Conservation (phyloP, 768 basidiomycete species). For the Podaxis sp. region DNA sequence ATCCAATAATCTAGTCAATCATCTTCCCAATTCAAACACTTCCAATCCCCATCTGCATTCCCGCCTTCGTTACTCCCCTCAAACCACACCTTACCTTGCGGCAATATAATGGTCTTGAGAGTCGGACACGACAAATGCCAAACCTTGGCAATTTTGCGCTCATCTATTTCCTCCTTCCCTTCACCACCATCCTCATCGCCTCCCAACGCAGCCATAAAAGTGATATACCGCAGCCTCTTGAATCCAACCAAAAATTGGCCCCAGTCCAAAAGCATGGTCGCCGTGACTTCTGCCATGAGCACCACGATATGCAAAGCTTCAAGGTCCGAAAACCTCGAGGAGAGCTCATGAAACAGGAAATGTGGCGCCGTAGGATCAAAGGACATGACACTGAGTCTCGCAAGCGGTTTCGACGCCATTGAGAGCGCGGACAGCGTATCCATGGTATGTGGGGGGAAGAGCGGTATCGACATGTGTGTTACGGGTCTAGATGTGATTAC, state of each 20-base stretch:
- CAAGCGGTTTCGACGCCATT: slow-evolving; percentile 33
- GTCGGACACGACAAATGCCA: slow-evolving; percentile 61
- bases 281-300: slow-evolving; percentile 42
- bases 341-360: slow-evolving; percentile 43
- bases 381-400: slow-evolving; percentile 53
- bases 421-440: slow-evolving; percentile 40
- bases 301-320: slow-evolving; percentile 62
- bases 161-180: slow-evolving; percentile 28
- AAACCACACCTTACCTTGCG: slow-evolving; percentile 62
- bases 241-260: slow-evolving; percentile 37
- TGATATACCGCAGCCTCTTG: slow-evolving; percentile 37
- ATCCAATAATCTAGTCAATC: background rate
- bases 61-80: slow-evolving; percentile 18
- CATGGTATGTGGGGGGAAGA: slow-evolving; percentile 37
- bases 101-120: slow-evolving; percentile 59
- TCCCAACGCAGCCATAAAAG: slow-evolving; percentile 21
- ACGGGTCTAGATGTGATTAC: slow-evolving; percentile 46
- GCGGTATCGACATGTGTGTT: slow-evolving; percentile 47
- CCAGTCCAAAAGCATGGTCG: slow-evolving; percentile 28
- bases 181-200: slow-evolving; percentile 25
- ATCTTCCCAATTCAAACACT: slow-evolving; percentile 11
- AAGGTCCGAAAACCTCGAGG: slow-evolving; percentile 40
- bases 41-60: slow-evolving; percentile 9
- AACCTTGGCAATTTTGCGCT: slow-evolving; percentile 44
- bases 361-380: slow-evolving; percentile 45